These are phyloP conservation scores for Acacia pycnantha DNA, from an alignment of 331 rosid genomes.

Conservation along the genomic window DNA sequence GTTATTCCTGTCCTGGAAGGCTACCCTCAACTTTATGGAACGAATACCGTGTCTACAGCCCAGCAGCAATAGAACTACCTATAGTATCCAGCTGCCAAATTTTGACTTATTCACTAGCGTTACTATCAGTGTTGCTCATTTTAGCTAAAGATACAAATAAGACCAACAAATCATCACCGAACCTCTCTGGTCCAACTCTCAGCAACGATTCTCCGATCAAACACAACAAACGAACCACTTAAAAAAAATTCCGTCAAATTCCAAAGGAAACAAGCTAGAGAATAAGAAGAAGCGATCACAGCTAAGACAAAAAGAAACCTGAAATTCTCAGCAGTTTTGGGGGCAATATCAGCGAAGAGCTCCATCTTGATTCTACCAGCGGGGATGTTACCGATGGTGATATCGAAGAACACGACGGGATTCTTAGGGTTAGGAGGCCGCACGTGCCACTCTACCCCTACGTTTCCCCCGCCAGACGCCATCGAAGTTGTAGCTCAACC, in stretches of 20 bases:
- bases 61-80: neutral
- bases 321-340: conserved; percentile 92
- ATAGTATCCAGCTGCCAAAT: neutral
- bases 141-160: neutral
- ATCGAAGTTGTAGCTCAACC: conserved; percentile 16
- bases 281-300: neutral
- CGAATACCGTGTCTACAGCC: neutral
- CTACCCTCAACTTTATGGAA: neutral
- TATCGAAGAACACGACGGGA: conserved; percentile 93
- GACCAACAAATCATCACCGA: neutral
- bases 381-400: conserved; percentile 91
- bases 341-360: conserved; percentile 93
- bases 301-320: conserved; percentile 33
- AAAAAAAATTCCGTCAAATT: neutral
- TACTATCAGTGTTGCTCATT: neutral
- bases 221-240: neutral
- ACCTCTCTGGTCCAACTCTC: neutral
- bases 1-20: neutral
- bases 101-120: neutral
- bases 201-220: neutral
- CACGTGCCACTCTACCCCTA: conserved; percentile 92
- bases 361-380: conserved; percentile 99
- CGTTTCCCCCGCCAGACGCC: conserved; percentile 55
- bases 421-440: conserved; percentile 98
- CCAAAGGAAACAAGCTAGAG: neutral